These are phyloP conservation scores for Fusarium hainanense DNA, from an alignment of 2,329 filamentous ascomycete genomes.

Conservation along the genomic window DNA sequence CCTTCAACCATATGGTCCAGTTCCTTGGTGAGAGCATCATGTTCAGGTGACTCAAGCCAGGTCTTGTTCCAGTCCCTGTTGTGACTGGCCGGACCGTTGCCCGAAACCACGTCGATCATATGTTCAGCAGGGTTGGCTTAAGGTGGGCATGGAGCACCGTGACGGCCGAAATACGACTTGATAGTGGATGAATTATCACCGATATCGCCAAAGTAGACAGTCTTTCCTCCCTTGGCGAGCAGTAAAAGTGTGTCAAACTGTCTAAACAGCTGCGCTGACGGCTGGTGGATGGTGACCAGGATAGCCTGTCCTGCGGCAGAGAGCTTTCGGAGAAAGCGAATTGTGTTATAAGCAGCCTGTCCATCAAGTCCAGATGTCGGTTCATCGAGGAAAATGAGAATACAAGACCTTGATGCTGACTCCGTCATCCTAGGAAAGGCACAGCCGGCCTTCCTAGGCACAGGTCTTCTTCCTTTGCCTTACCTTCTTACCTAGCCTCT, in stretches of 20 bases:
- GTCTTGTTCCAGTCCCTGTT: slow-evolving; percentile 73
- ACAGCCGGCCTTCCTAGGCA: no score
- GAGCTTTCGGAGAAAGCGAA: slow-evolving; percentile 75
- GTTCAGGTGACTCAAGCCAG: slow-evolving; percentile 73
- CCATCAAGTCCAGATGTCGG: slow-evolving; percentile 75
- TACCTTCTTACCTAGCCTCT: no score
- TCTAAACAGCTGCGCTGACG: slow-evolving; percentile 72
- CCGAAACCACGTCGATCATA: slow-evolving; percentile 73
- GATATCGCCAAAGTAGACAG: slow-evolving; percentile 75
- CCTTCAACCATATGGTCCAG: slow-evolving; percentile 71
- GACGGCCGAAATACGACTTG: slow-evolving; percentile 72
- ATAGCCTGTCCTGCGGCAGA: slow-evolving; percentile 75
- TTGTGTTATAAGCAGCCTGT: slow-evolving; percentile 72
- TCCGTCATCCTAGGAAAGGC: no score
- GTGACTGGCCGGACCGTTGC: slow-evolving; percentile 60
- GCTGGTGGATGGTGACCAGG: slow-evolving; percentile 77
- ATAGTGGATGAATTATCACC: slow-evolving; percentile 66
- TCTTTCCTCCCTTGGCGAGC: slow-evolving; percentile 71
- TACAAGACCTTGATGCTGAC: slow-evolving; percentile 9
- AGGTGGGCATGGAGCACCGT: slow-evolving; percentile 71
- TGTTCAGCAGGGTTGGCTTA: slow-evolving; percentile 81
- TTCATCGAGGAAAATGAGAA: slow-evolving; percentile 71
- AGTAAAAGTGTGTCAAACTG: slow-evolving; percentile 74
- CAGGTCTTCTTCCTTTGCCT: no score
- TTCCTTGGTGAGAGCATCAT: slow-evolving; percentile 65